Percentiles rank a stretch among this genome's conserved stretches.
These are phyloP conservation scores for Apiotrichum laibachii DNA, from an alignment of 1,284 basidiomycete species.

Conservation along the genomic window DNA sequence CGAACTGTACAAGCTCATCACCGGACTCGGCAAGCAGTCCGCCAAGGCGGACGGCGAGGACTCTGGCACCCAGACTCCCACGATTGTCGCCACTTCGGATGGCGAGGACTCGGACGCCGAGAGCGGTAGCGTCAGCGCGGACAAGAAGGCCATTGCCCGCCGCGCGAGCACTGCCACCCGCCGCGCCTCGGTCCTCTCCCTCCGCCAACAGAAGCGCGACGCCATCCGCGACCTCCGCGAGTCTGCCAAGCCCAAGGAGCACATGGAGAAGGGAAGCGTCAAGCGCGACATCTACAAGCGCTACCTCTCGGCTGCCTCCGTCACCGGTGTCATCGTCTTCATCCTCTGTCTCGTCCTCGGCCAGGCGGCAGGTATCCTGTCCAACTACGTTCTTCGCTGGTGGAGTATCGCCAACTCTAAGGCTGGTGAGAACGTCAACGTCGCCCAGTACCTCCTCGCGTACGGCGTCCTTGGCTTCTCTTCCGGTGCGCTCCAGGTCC, in stretches of 20 bases:
- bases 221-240: conserved; percentile 51
- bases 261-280: conserved; percentile 77
- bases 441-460: conserved; percentile 37
- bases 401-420: conserved; percentile 78
- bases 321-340: conserved; percentile 66
- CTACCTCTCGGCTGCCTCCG: conserved; percentile 78
- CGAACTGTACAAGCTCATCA: conserved; percentile 75
- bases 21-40: conserved; percentile 54
- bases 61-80: conserved; percentile 55
- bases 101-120: conserved; percentile 42
- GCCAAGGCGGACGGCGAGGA: conserved; percentile 39
- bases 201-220: conserved; percentile 47
- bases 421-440: conserved; percentile 60
- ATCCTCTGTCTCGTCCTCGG: conserved; percentile 59
- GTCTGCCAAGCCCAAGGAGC: conserved; percentile 62
- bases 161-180: conserved; percentile 39
- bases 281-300: conserved; percentile 71
- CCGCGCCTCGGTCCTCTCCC: conserved; percentile 46
- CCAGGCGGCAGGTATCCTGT: conserved; percentile 54
- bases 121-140: conserved; percentile 30
- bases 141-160: conserved; percentile 36
- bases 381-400: conserved; percentile 68
- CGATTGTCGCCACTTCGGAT: conserved; percentile 27
- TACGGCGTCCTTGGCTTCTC: conserved; percentile 55
- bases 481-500: conserved; percentile 58